Percentiles rank a stretch among this genome's conserved stretches.
Evolutionary conservation across 2,329 filamentous ascomycete species (phyloP).

Genomic region (Alternaria consortialis): DNA sequence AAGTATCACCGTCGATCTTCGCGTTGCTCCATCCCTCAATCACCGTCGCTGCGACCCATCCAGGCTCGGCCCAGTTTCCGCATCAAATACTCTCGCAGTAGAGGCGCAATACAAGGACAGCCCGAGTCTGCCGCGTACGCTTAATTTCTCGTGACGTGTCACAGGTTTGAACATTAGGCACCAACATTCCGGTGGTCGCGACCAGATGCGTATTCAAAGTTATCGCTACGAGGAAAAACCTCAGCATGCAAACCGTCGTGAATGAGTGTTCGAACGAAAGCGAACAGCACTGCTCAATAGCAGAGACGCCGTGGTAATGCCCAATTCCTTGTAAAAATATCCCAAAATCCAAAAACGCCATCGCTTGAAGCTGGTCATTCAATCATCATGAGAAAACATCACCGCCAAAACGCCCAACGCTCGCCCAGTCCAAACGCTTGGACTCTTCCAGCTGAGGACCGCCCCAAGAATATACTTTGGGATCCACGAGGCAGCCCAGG

Average conservation of each 20-base stretch:
- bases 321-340: slow-evolving; percentile 38
- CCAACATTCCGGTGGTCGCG: slow-evolving; percentile 13
- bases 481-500: slow-evolving; percentile 62
- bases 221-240: slow-evolving; percentile 24
- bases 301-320: slow-evolving; percentile 45
- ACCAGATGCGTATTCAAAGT: slow-evolving; percentile 26
- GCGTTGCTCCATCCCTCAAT: neutral
- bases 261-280: slow-evolving; percentile 37
- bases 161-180: slow-evolving; percentile 26
- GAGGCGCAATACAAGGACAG: slow-evolving; percentile 2
- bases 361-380: slow-evolving; percentile 34
- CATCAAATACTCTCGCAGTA: slow-evolving; percentile 7
- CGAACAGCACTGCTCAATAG: slow-evolving; percentile 19
- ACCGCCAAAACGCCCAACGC: slow-evolving; percentile 59
- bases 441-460: slow-evolving; percentile 56
- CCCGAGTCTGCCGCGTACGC: slow-evolving; percentile 17
- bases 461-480: slow-evolving; percentile 53
- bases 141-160: slow-evolving; percentile 30
- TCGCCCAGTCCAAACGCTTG: slow-evolving; percentile 58
- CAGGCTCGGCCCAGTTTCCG: slow-evolving; percentile 7
- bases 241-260: slow-evolving; percentile 32
- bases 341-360: slow-evolving; percentile 40
- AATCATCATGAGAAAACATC: slow-evolving; percentile 50
- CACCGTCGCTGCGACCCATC: neutral
- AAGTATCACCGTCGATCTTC: neutral